Percentiles rank a stretch among this genome's conserved stretches.
These are phyloP conservation scores for Suillus subluteus DNA, from an alignment of 768 basidiomycete species.

Conservation along the genomic window DNA sequence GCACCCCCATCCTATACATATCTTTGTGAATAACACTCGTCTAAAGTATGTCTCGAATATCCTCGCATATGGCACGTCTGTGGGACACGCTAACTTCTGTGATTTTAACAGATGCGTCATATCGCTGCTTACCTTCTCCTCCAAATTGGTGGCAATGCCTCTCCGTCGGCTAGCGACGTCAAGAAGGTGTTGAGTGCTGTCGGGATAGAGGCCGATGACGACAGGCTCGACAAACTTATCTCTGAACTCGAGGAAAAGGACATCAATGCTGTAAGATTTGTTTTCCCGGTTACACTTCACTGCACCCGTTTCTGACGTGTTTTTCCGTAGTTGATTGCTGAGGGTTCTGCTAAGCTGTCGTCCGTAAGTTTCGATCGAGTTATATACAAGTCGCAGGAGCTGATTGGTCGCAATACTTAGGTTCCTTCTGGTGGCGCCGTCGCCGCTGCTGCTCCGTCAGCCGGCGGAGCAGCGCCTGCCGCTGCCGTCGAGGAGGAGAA, in stretches of 20 bases:
- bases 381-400: background rate
- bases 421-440: constrained; percentile 93
- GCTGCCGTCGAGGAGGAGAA: constrained; percentile 71
- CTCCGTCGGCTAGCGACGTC: constrained; percentile 85
- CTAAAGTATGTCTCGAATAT: constrained; percentile 45
- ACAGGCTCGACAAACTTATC: constrained; percentile 79
- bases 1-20: constrained; percentile 40
- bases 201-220: constrained; percentile 87
- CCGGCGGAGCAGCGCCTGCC: constrained; percentile 49
- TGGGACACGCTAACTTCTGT: constrained; percentile 6
- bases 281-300: background rate
- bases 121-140: constrained; percentile 98
- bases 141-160: constrained; percentile 89
- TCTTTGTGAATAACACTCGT: constrained; percentile 25
- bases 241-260: constrained; percentile 92
- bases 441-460: constrained; percentile 50
- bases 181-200: constrained; percentile 85
- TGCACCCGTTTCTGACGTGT: constrained; percentile 1
- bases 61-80: background rate
- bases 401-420: constrained; percentile 35
- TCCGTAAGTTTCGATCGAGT: constrained; percentile 60
- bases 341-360: constrained; percentile 91
- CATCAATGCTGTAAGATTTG: constrained; percentile 65
- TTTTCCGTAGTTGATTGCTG: constrained; percentile 75
- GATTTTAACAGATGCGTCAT: constrained; percentile 72